A percentile compares a stretch with the other conserved stretches of the same genome.
phyloP scores from a whole-genome alignment of 2,329 filamentous ascomycete species.

The Pseudogymnoascus sp. region DNA sequence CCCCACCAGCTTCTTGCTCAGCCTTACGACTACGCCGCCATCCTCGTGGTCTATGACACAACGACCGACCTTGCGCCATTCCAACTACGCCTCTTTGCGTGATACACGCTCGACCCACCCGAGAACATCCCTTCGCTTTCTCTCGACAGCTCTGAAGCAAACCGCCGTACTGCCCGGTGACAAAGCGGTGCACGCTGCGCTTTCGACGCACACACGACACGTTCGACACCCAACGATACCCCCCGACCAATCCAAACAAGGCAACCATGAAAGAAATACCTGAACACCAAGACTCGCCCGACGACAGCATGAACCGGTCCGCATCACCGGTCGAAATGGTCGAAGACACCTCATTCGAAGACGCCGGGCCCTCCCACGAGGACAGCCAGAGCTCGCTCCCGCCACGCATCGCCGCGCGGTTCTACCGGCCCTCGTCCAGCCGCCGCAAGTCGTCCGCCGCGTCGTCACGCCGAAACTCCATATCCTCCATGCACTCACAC shows the following conservation, averaged over 20 bases:
- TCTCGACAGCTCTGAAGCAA: neutral
- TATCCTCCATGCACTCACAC: slow-evolving; percentile 58
- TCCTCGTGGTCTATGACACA: slow-evolving; percentile 6
- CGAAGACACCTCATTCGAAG: neutral
- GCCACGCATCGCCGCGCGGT: slow-evolving; percentile 69
- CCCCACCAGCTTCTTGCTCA: slow-evolving; percentile 3
- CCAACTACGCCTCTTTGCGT: neutral
- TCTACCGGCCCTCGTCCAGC: slow-evolving; percentile 59
- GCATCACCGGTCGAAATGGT: neutral
- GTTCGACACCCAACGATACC: neutral
- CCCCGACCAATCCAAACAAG: neutral
- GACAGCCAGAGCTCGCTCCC: slow-evolving; percentile 46
- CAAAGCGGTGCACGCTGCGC: neutral
- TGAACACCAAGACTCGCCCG: neutral
- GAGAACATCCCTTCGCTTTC: neutral
- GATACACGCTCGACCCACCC: neutral
- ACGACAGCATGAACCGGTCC: neutral
- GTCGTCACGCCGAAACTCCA: slow-evolving; percentile 71
- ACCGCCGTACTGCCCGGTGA: neutral
- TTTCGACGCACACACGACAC: neutral
- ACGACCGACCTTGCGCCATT: neutral
- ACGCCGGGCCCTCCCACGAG: neutral
- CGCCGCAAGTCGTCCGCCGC: slow-evolving; percentile 69
- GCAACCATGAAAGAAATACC: neutral
- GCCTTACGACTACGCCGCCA: slow-evolving; percentile 2